Base-by-base conservation (phyloP, 2,329 filamentous ascomycete species). In the Hortaea sp. region DNA sequence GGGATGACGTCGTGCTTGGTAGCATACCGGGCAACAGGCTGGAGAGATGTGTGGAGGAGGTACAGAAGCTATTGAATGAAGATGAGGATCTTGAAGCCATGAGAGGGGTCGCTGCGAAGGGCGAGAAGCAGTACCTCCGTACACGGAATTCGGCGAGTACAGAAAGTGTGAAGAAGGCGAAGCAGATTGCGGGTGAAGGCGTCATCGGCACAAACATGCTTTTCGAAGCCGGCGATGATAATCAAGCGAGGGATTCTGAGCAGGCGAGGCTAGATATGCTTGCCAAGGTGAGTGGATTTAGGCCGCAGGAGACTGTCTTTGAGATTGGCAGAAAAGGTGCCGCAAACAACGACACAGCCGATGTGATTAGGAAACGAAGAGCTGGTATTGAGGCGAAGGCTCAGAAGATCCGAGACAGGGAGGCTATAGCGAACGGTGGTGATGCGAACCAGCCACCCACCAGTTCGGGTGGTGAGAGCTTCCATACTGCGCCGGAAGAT, bases 221-320 rank as follows among this genome's bases (percentile, higher is more conserved):
- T 0, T 97, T 97, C 61, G 63, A 69, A 38, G 63, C 67, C 13
- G 38, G 11, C n/a, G 35, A 43, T 6, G 60, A 82, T 32, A 78
- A 84, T 43, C 77, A 76, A 0, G 75, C 79, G 46, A 20, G 20
- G 20, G 71, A 77, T 31, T 68, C 77, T 29, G 85, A 90, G 59
- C 76, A 80, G 49, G 82, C 86, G 42, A 79, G 89, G 30, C 81
- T 88, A 42, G 81, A 84, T 43, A 94, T 98, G 86, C 72, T 98
- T 29, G 87, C 88, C 30, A 79, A 82, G 48, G 87, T 98, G 47
- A 89, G 87, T 57, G 84, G 84, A 1, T 98, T 92, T 69, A 80
- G 87, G 56, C 92, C 94, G 0, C 75, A 82, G 39, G 92, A 98
- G 66, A 97, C 90, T 0, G 87, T 98, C n/a, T 98, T 98, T 57